phyloP scores from a whole-genome alignment of 2,329 filamentous ascomycete genomes.

The Colletotrichum horii region DNA sequence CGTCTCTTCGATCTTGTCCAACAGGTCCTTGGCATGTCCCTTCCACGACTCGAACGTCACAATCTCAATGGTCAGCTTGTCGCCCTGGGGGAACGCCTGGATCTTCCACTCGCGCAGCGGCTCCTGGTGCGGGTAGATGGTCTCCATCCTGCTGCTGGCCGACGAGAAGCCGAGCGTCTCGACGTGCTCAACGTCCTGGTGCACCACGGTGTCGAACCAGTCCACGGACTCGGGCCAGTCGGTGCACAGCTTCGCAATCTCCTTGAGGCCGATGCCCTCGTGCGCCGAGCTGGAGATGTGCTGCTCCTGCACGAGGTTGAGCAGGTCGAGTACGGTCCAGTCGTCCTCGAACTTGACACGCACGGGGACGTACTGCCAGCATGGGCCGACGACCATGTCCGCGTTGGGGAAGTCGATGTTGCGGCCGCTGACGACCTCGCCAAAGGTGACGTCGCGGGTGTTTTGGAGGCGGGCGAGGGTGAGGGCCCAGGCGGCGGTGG shows the following conservation, averaged over 20 bases:
- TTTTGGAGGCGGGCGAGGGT: constrained; percentile 61
- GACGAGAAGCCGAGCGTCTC: constrained; percentile 52
- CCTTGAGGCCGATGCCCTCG: constrained; percentile 58
- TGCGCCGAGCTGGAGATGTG: constrained; percentile 61
- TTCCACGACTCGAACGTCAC: constrained; percentile 64
- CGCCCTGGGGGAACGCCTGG: constrained; percentile 62
- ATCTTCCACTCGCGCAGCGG: constrained; percentile 64
- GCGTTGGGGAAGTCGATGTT: constrained; percentile 61
- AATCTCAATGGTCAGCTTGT: constrained; percentile 60
- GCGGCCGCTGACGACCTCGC: constrained; percentile 69
- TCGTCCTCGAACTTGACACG: constrained; percentile 58
- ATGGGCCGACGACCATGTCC: constrained; percentile 66
- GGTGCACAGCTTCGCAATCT: constrained; percentile 55
- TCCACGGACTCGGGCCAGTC: constrained; percentile 43
- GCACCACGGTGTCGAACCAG: constrained; percentile 62
- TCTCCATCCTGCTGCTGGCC: constrained; percentile 53
- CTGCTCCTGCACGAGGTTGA: constrained; percentile 60
- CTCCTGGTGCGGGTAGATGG: constrained; percentile 63
- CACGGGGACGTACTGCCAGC: constrained; percentile 71
- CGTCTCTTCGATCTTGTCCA: constrained; percentile 53
- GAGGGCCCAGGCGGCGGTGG: constrained; percentile 71
- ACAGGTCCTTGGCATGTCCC: constrained; percentile 52
- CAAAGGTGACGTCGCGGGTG: constrained; percentile 65
- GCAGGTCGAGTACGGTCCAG: constrained; percentile 58
- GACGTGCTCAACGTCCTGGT: constrained; percentile 67